Base-by-base conservation (phyloP, 2,329 filamentous ascomycete genomes). In the Cyphellophora europaea region DNA sequence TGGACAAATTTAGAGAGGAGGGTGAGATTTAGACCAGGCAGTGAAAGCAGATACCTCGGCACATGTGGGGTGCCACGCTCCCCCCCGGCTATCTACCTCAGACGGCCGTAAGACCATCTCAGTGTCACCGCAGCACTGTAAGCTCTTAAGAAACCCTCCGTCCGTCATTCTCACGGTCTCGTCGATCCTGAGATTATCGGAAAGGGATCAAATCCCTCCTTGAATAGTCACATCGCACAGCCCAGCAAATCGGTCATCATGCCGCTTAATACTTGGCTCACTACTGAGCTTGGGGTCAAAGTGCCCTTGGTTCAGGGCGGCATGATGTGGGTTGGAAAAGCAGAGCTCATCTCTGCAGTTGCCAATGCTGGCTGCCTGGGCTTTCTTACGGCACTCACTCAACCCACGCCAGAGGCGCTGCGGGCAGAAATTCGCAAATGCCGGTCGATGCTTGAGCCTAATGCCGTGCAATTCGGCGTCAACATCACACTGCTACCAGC, bases 401-500 rank as follows among this genome's bases (percentile, higher is more conserved):
- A 32, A 17, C 30, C 30, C 12, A 32, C 30, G 15, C 30, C 30
- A 18, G 30, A 32, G 19, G 30, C 16, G 12, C 30, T 32, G 6
- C 30, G 30, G 12, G 19, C 16, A 19, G 30, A 32, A 17, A 32
- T 32, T 32, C 30, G 30, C 8, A 15, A 19, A 15, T 32, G 30
- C 17, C 16, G 19, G 30, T 11, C 10, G 14, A 11, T 32, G 30
- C 21, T 25, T n/a, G 21, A 25, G 21, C 21, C 21, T n/a, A 19
- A 15, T 8, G 16, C 30, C 10, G 19, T 18, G 15, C 30, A 14
- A 17, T 32, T 32, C 30, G 30, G 15, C 15, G 30, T 32, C 8
- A 32, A 32, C 15, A 32, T 32, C 30, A 32, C 30, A 2, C 30
- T 32, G 3, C 30, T 32, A 13, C 30, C 30, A 10, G 30, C 30